Base-by-base conservation (phyloP, 129 eudicot genomes). In the Saussurea involucrata region DNA sequence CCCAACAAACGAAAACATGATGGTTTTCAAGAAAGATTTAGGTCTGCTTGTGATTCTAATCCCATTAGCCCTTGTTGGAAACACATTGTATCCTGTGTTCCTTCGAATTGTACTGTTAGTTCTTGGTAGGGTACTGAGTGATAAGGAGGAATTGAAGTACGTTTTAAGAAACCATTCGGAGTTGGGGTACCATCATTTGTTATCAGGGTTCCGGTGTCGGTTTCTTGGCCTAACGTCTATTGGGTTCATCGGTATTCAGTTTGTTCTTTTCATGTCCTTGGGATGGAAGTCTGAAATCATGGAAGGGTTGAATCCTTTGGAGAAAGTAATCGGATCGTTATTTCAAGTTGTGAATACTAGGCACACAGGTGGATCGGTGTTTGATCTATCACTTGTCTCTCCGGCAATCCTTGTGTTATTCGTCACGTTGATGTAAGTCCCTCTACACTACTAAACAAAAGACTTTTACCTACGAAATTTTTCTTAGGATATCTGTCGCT, bases 1-100 rank as follows among this genome's bases (percentile, higher is more conserved):
- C 6, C 92, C 96, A 0, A 88, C 90, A 6, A 85, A 87, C 29
- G 96, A 90, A 32, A 88, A 88, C 69, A 87, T 90, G 92, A 33
- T 86, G 24, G 74, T 79, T 9, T 90, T 90, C 63, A 82, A 71
- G 76, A 84, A 85, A 29, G 63, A 87, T 24, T 34, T 92, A 7
- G 92, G 90, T 0, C 82, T 87, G 1, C 77, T 87, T 2, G 69
- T 87, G 27, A 85, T 90, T 27, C 37, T 87, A 4, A 79, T 81
- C 28, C 90, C 96, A 2, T 87, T 75, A 13, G 8, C 84, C 57
- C 85, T 90, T 0, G 2, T 87, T 5, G 92, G 92, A 17, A 83
- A 78, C 80, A 83, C 92, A 0, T 40, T 90, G 22, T 90, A 37
- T 58, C 83, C 96, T 3, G 15, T 68, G 0, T 85, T 46, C 57